Conservation (phyloP, 805 yeast species). For the Dipodascus geniculatus region DNA sequence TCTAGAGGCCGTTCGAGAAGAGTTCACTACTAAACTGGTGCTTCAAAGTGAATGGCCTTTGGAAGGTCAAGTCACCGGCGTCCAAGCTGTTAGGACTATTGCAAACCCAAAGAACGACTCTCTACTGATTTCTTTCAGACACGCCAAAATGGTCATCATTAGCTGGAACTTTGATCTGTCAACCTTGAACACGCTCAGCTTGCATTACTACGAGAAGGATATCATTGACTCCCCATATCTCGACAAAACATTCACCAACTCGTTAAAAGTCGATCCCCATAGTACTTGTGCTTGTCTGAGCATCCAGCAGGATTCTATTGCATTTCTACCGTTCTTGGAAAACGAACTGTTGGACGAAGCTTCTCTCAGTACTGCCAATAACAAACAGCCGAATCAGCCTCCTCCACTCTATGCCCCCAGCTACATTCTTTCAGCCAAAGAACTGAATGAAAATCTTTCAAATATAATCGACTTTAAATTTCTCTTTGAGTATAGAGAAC, state of each 20-base stretch:
- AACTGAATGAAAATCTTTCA: conserved; percentile 43
- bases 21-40: conserved; percentile 22
- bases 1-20: conserved; percentile 15
- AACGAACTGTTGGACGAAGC: conserved; percentile 22
- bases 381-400: conserved; percentile 1
- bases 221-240: conserved; percentile 28
- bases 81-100: conserved; percentile 37
- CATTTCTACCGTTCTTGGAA: conserved; percentile 53
- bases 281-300: conserved; percentile 36
- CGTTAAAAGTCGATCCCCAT: conserved; percentile 51
- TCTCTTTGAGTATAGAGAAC: conserved; percentile 63
- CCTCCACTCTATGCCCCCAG: conserved; percentile 38
- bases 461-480: conserved; percentile 64
- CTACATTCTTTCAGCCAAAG: conserved; percentile 43
- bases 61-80: conserved; percentile 55
- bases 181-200: conserved; percentile 55
- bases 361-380: conserved; percentile 1
- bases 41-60: conserved; percentile 56
- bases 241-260: conserved; percentile 27
- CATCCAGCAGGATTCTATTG: conserved; percentile 50
- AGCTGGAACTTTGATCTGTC: conserved; percentile 51
- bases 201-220: conserved; percentile 77
- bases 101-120: conserved; percentile 43
- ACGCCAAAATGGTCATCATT: conserved; percentile 68
- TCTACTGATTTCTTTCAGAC: conserved; percentile 52